Base-by-base conservation (phyloP, 331 rosid genomes). In the Erythrophleum ivorense region DNA sequence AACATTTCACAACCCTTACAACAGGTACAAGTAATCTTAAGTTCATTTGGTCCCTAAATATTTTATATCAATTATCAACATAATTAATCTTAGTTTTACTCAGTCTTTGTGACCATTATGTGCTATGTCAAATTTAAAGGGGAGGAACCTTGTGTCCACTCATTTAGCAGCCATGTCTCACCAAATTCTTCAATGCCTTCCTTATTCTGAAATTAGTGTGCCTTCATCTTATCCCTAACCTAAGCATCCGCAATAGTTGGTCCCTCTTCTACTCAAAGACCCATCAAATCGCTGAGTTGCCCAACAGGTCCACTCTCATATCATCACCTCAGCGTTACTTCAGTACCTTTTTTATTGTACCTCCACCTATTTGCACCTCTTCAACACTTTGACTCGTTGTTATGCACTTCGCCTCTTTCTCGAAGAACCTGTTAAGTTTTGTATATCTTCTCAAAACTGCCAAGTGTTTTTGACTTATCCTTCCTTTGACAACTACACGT, bases 401-500 rank as follows among this genome's bases (percentile, higher is more conserved):
- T 90, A 90, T 54, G 82, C 89, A 57, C 77, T 76, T 5, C 48
- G 85, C 41, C 45, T 64, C 64, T 85, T 48, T 64, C 92, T 91
- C n/a, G 82, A 62, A 1, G 74, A 85, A 80, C 89, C 92, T 18
- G 76, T 89, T 80, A 79, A 82, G 57, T 87, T 91, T 78, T 89
- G 65, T 74, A 75, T 29, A 36, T 65, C 67, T 65, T 79, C 83
- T 70, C 63, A n/a, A 7, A 59, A 40, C 58, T 67, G 9, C 69
- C 67, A 54, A 43, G 7, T 80, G 36, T 77, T 81, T 31, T 38
- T 78, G 24, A 79, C 78, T 18, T 46, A 63, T 21, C 74, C 69
- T 75, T 82, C 71, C 4, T 89, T 88, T 55, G 92, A 90, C 73
- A 84, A 91, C 83, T 90, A 89, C 88, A 78, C 92, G 46, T 89